Base-by-base conservation (phyloP, 495 filamentous ascomycete genomes). In the Geoglossum glabrum region DNA sequence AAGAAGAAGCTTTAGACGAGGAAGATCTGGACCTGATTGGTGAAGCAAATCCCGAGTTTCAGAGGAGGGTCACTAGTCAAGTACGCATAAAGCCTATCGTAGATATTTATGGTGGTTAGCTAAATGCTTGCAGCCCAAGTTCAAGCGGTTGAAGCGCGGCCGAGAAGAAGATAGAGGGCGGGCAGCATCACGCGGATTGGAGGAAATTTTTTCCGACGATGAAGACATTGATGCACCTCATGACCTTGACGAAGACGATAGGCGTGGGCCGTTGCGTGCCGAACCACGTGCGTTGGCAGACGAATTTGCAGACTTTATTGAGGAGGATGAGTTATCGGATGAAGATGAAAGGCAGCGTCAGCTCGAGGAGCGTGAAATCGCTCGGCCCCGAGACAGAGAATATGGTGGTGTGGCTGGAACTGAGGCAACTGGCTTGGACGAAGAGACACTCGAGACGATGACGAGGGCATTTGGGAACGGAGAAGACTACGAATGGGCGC, bases 301-400 rank as follows among this genome's bases (percentile, higher is more conserved):
- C 66, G 92, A 98, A 65, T 89, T 97, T 64, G 92, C 85, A 55
- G 92, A 89, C 66, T 98, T 98, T 71, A 98, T 98, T 64, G 90
- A 96, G 64, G 87, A 95, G 60, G 92, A 96, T 62, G 89, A 85
- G 56, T 84, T 89, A 40, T 88, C 87, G 59, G 89, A 95, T 59
- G 88, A 92, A 57, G 79, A 90, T 62, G 79, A 90, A 62, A 73
- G 76, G 21, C 81, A 82, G 54, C 80, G 78, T 47, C 77, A 85
- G 59, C 81, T 84, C 55, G 92, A 96, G 64, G 92, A 97, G 60
- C 75, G 81, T 63, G 92, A 94, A 62, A 85, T 96, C 58, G 83
- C 83, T 57, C 77, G 84, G 36, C 83, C 88, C 1, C 73, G 75
- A 58, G 61, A 65, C 45, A 74, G 83, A 60, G 74, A 78, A 57